Percentiles rank a stretch among this genome's conserved stretches.
These are phyloP conservation scores for Suhomyces chickasaworum DNA, from an alignment of 1,139 yeast species.

Conservation along the genomic window DNA sequence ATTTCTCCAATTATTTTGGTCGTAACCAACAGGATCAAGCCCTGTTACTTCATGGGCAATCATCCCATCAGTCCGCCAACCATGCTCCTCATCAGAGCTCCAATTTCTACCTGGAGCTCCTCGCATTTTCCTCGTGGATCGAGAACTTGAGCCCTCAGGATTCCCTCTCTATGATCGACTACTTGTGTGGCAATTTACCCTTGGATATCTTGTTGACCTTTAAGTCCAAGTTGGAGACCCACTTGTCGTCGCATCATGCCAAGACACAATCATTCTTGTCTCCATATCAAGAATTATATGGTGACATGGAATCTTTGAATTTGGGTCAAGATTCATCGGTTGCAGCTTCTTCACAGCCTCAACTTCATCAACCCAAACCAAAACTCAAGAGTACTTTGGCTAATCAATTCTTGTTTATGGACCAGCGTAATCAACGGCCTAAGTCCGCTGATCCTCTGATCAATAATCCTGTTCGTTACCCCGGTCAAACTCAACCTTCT, in stretches of 20 bases:
- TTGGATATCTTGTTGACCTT: conserved; percentile 50
- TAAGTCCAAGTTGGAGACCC: conserved; percentile 42
- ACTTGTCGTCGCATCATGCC: conserved; percentile 28
- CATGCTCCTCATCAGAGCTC: conserved; percentile 18
- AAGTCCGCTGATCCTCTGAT: conserved; percentile 46
- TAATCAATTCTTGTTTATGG: conserved; percentile 31
- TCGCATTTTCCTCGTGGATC: conserved; percentile 62
- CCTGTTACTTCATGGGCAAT: conserved; percentile 8
- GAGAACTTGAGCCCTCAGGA: conserved; percentile 58
- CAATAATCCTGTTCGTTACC: conserved; percentile 4
- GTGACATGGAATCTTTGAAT: conserved; percentile 35
- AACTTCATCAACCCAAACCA: conserved; percentile 40
- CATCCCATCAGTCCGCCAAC: not conserved
- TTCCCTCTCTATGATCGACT: conserved; percentile 59
- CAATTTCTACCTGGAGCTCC: conserved; percentile 46
- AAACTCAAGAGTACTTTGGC: conserved; percentile 22
- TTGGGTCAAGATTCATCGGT: conserved; percentile 17
- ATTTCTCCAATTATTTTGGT: conserved; percentile 35
- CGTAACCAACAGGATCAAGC: conserved; percentile 23
- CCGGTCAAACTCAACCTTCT: conserved; percentile 4
- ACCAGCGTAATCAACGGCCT: conserved; percentile 37
- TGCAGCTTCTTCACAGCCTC: conserved; percentile 16
- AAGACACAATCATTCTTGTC: conserved; percentile 16
- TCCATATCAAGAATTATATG: conserved; percentile 23
- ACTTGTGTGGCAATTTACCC: conserved; percentile 52